Evolutionary conservation across 2,329 filamentous ascomycete genomes (phyloP), one percentile per base, ranked within the genome.

Genomic region (Colletotrichum plurivorum): DNA sequence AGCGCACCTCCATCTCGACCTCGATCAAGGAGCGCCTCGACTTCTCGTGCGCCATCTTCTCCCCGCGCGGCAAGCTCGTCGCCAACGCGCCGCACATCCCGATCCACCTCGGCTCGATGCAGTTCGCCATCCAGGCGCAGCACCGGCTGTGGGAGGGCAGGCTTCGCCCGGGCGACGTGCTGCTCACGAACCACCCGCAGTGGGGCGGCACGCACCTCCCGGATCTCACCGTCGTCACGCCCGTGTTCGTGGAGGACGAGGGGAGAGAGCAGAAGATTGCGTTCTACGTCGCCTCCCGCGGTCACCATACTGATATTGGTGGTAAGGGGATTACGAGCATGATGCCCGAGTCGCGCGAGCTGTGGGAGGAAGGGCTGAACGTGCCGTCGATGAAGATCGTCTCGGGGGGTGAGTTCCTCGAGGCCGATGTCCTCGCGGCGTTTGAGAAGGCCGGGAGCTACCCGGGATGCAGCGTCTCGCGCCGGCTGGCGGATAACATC

Each of bases 1-100:
- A 88, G 59, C 85, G 86, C 72, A 89, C 87, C 0, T 83, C 83
- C 0, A 85, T 89, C 10, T 87, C 84, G 0, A 86, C 84, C 10
- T 84, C 82, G 54, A 83, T 83, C 69, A 82, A 80, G 61, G 81
- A 83, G 63, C 77, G 82, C 4, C 74, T 83, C 1, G 81, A 84
- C 73, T 83, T 82, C 65, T 82, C 80, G 0, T 84, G 82, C 36
- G 82, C 82, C 10, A 75, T 84, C 18, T 83, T 84, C 68, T 80
- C 79, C 0, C 79, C 82, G 0, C 73, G 78, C 5, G 81, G 81
- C n/a, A 76, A 77, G n/a, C 77, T 83, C 6, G 80, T 83, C 2
- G 81, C 81, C 49, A 82, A 82, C 48, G 80, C 80, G 4, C 80
- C 80, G 6, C 80, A 83, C 55, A 79, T 83, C 0, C 81, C 81